Conservation (phyloP, 2,329 filamentous ascomycete species). For the Beauveria sp. region DNA sequence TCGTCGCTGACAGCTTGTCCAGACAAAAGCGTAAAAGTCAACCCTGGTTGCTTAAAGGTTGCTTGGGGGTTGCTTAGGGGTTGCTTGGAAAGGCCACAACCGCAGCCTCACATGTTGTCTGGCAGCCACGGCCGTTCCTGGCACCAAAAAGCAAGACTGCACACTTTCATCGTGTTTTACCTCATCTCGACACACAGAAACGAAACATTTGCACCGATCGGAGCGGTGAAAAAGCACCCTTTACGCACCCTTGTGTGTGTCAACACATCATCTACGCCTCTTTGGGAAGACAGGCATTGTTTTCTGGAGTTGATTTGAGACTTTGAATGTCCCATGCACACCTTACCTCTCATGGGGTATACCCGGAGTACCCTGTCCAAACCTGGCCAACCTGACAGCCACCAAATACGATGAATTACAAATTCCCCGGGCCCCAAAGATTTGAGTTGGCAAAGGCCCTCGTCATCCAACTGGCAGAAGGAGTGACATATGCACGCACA, state of each 20-base stretch:
- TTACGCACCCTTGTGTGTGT: neutral
- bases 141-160: constrained; percentile 1
- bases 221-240: constrained; percentile 2
- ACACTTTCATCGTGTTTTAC: constrained; percentile 10
- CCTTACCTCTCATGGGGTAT: neutral
- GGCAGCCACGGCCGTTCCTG: constrained; percentile 4
- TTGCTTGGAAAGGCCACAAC: neutral
- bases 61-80: too few species aligned
- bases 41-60: too few species aligned
- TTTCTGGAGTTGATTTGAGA: neutral
- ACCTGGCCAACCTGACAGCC: neutral
- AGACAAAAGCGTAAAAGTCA: too few species aligned
- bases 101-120: neutral
- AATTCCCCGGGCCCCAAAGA: neutral
- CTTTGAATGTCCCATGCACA: neutral
- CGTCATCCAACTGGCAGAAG: neutral
- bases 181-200: constrained; percentile 11
- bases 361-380: neutral
- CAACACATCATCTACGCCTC: neutral
- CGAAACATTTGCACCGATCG: constrained; percentile 8
- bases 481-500: neutral
- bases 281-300: neutral
- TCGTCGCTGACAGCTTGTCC: neutral
- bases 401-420: neutral
- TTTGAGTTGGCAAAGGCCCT: too few species aligned